Evolutionary conservation across 768 basidiomycete genomes (phyloP).

Genomic region (Termitomyces sp.): DNA sequence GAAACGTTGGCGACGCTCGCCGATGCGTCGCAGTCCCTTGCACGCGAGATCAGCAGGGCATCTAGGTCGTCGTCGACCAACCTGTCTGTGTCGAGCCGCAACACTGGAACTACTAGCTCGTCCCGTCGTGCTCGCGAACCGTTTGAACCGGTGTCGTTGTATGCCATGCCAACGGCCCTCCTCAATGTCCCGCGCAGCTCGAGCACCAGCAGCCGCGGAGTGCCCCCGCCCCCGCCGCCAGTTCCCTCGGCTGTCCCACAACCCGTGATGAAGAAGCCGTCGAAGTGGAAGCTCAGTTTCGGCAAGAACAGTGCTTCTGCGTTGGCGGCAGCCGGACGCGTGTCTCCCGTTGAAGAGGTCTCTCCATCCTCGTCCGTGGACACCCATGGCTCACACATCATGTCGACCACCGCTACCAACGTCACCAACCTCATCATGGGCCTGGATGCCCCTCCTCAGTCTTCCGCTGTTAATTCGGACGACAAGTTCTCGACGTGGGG

Average conservation of each 20-base stretch:
- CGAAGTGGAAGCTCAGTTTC: slow-evolving; percentile 82
- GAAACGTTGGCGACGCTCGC: slow-evolving; percentile 67
- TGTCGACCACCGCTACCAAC: slow-evolving; percentile 71
- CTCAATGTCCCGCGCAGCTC: slow-evolving; percentile 18
- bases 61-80: slow-evolving; percentile 41
- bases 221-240: slow-evolving; percentile 15
- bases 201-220: slow-evolving; percentile 13
- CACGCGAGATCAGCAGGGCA: slow-evolving; percentile 74
- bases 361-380: slow-evolving; percentile 24
- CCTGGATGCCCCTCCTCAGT: slow-evolving; percentile 36
- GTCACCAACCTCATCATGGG: slow-evolving; percentile 74
- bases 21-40: slow-evolving; percentile 74
- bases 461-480: slow-evolving; percentile 21
- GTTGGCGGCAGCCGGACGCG: slow-evolving; percentile 25
- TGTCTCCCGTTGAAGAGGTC: slow-evolving; percentile 35
- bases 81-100: slow-evolving; percentile 24
- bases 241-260: slow-evolving; percentile 17
- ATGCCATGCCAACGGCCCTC: slow-evolving; percentile 32
- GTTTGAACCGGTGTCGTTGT: slow-evolving; percentile 43
- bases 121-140: slow-evolving; percentile 21
- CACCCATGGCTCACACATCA: slow-evolving; percentile 22
- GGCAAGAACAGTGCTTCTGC: slow-evolving; percentile 46
- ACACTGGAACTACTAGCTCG: slow-evolving; percentile 16
- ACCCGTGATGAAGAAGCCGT: slow-evolving; percentile 67
- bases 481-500: slow-evolving; percentile 42